Percentiles rank a stretch among this genome's conserved stretches.
These are phyloP conservation scores for Suhomyces canberraensis DNA, from an alignment of 805 yeast genomes.

Conservation along the genomic window DNA sequence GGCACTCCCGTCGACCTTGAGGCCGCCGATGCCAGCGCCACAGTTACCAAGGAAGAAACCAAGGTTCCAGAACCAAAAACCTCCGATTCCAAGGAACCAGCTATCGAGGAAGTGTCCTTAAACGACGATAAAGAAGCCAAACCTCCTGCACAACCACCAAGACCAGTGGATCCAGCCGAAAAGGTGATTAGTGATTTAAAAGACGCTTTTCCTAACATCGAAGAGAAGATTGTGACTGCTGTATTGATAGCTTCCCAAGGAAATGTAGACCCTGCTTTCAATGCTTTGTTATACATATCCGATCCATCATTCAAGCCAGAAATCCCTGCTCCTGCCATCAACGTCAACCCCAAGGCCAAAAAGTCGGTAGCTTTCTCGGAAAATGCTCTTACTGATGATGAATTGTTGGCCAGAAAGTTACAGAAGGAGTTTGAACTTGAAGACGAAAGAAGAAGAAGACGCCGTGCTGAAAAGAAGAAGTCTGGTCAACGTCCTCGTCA, in stretches of 20 bases:
- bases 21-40: conserved; percentile 5
- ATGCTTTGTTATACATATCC: conserved; percentile 74
- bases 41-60: conserved; percentile 1
- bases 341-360: conserved; percentile 15
- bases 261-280: conserved; percentile 78
- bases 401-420: conserved; percentile 72
- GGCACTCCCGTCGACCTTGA: conserved; percentile 34
- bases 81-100: background rate
- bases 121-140: conserved; percentile 11
- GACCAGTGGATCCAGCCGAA: conserved; percentile 63
- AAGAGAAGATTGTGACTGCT: conserved; percentile 68
- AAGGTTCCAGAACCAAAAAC: background rate
- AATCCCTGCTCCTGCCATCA: conserved; percentile 33
- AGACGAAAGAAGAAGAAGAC: conserved; percentile 33
- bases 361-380: conserved; percentile 1
- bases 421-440: conserved; percentile 60
- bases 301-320: conserved; percentile 66
- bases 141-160: conserved; percentile 40
- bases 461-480: conserved; percentile 13
- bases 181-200: conserved; percentile 56
- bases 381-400: conserved; percentile 56
- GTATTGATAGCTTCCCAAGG: conserved; percentile 85
- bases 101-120: conserved; percentile 3
- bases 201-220: conserved; percentile 84
- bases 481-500: conserved; percentile 9